Evolutionary conservation across 2,329 filamentous ascomycete species (phyloP).

Genomic region (Aspergillus sp.): DNA sequence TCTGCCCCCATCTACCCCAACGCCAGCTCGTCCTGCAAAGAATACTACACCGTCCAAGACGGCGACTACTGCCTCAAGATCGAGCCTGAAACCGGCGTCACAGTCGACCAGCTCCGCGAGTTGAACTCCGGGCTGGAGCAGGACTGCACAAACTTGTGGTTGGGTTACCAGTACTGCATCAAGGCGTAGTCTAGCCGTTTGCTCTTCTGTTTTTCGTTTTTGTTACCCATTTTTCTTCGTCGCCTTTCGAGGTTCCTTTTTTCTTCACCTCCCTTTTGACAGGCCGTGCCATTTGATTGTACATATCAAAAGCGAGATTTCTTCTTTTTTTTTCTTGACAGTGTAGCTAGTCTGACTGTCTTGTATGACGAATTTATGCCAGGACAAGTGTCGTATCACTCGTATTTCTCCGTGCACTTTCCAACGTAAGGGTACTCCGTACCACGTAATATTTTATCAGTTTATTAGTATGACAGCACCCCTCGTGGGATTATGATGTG

Average conservation of each 20-base stretch:
- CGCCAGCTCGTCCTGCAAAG: constrained; percentile 17
- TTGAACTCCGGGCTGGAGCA: constrained; percentile 29
- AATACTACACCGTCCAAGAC: constrained; percentile 17
- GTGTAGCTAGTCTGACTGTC: constrained; percentile 1
- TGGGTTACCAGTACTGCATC: constrained; percentile 32
- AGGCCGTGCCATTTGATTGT: constrained; percentile 2
- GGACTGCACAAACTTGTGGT: constrained; percentile 31
- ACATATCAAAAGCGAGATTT: constrained; percentile 7
- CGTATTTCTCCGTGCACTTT: too few species aligned
- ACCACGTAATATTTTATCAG: too few species aligned
- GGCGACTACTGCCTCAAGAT: constrained; percentile 30
- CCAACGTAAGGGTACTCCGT: too few species aligned
- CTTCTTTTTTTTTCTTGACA: neutral
- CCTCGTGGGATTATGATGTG: too few species aligned
- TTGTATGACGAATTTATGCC: constrained; percentile 8
- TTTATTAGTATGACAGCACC: too few species aligned
- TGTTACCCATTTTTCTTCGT: neutral
- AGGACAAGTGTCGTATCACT: neutral
- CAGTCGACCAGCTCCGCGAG: constrained; percentile 20
- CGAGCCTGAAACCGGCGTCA: constrained; percentile 20
- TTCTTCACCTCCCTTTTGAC: neutral
- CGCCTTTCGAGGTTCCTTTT: neutral
- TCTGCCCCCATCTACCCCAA: constrained; percentile 23
- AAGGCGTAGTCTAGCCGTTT: constrained; percentile 4
- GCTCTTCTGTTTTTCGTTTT: neutral